phyloP scores from a whole-genome alignment of 306 rosid genomes.

The Malus fusca region DNA sequence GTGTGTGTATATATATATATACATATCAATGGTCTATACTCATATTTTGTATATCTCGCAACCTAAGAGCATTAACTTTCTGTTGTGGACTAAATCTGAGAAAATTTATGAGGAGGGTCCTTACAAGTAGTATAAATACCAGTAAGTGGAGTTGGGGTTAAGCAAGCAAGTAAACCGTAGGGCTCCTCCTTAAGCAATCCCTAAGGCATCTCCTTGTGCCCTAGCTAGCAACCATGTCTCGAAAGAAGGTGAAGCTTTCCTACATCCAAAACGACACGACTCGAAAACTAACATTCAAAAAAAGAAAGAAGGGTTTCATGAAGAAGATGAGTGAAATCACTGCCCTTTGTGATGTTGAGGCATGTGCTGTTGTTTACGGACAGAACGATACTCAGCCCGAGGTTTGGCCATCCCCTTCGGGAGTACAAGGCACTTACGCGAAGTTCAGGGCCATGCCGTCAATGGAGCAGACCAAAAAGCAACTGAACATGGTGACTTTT shows the following conservation, averaged over 20 bases:
- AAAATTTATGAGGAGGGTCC: neutral
- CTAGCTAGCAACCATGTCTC: neutral
- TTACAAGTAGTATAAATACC: too few species aligned
- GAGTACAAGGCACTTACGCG: constrained; percentile 1
- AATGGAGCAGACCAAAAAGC: constrained; percentile 30
- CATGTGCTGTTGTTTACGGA: constrained; percentile 39
- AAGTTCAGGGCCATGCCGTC: constrained; percentile 22
- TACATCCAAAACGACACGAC: neutral
- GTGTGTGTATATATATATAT: rapidly evolving
- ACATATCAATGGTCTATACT: too few species aligned
- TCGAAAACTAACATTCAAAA: neutral
- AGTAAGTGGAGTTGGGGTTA: neutral
- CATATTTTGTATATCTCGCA: too few species aligned
- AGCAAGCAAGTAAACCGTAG: neutral
- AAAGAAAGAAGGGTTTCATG: neutral
- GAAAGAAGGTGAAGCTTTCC: neutral
- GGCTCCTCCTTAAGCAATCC: neutral
- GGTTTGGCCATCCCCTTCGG: constrained; percentile 25
- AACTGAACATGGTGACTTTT: constrained; percentile 31
- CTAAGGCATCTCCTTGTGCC: neutral
- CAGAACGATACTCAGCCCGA: constrained; percentile 21
- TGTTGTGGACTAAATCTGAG: neutral
- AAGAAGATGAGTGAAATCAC: neutral
- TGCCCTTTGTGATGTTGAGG: constrained; percentile 20
- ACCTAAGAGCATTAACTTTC: neutral